Percentiles rank a stretch among this genome's conserved stretches.
Conservation (phyloP, 2,329 filamentous ascomycete species). For the Lasiodiplodia gonubiensis region DNA sequence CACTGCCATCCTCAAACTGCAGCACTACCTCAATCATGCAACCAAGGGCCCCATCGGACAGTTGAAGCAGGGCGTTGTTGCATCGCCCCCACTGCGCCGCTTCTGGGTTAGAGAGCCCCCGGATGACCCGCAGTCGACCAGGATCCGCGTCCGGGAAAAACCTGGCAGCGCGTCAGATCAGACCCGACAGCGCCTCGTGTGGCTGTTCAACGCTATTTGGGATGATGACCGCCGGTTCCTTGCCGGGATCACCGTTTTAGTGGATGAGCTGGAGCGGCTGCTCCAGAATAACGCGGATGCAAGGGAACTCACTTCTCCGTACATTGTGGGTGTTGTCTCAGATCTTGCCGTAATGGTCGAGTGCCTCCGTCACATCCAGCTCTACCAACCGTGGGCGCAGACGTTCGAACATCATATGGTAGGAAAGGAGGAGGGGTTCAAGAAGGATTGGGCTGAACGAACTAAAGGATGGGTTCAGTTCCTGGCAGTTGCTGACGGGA, state of each 20-base stretch:
- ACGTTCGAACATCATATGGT: constrained; percentile 42
- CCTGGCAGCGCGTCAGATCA: constrained; percentile 31
- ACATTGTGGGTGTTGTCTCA: constrained; percentile 47
- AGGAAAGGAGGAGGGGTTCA: constrained; percentile 20
- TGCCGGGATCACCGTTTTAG: constrained; percentile 41
- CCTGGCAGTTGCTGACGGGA: constrained; percentile 12
- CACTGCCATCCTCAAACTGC: constrained; percentile 49
- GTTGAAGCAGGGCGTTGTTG: constrained; percentile 37
- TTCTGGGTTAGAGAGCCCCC: constrained; percentile 42
- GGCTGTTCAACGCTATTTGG: constrained; percentile 48
- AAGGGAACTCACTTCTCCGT: constrained; percentile 47
- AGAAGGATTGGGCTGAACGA: constrained; percentile 16
- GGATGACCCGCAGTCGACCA: constrained; percentile 29
- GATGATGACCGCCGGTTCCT: constrained; percentile 46
- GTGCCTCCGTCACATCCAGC: constrained; percentile 52
- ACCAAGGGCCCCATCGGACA: constrained; percentile 40
- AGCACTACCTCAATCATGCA: constrained; percentile 43
- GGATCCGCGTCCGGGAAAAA: constrained; percentile 34
- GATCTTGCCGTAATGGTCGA: constrained; percentile 56
- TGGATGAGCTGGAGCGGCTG: constrained; percentile 59
- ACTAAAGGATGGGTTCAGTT: constrained; percentile 23
- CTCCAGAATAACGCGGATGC: constrained; percentile 47
- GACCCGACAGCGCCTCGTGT: constrained; percentile 39
- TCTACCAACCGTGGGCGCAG: constrained; percentile 58
- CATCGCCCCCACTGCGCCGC: constrained; percentile 52